Evolutionary conservation across 768 basidiomycete species (phyloP), one percentile per base, ranked within the genome.

Genomic region (Coprinellus aureogranulatus): DNA sequence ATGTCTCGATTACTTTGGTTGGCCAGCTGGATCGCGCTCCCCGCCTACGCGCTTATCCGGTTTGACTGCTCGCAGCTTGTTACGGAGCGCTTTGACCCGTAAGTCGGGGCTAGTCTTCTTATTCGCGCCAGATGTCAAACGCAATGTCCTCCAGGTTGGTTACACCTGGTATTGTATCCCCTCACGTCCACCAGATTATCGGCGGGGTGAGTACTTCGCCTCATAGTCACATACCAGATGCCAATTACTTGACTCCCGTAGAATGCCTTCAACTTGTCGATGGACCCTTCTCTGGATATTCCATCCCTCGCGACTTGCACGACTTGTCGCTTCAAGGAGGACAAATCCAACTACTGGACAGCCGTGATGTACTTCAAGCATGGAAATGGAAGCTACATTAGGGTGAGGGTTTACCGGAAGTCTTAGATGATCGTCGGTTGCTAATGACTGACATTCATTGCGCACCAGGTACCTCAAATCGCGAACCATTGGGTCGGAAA

Each of bases 331-430:
- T 52, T 52, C 34, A 52, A 52, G 22, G 50, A 52, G n/a, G 50
- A 52, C 50, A 52, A 52, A 37, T 52, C 50, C 14, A 52, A 52
- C 22, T 52, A 52, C 50, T 52, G 50, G 50, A 52, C 50, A 4
- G 50, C 50, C 14, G 50, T 52, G 1, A 52, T 52, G 50, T 52
- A 52, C 50, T 52, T 52, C 50, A 52, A 39, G 34, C 50, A 52
- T 20, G n/a, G 31, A 4, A 52, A 52, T 30, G 50, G 50, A n/a
- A 49, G 25, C 22, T 49, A 27, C 48, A 27, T 49, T 28, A 10
- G 48, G 12, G 48, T 44, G 20, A n/a, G n/a, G n/a, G n/a, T n/a
- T n/a, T n/a, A n/a, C n/a, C n/a, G n/a, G n/a, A n/a, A n/a, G n/a
- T n/a, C n/a, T n/a, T n/a, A n/a, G n/a, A n/a, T n/a, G n/a, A n/a